Evolutionary conservation across 305 asterid species (phyloP).

Genomic region (Solanum hybrid): DNA sequence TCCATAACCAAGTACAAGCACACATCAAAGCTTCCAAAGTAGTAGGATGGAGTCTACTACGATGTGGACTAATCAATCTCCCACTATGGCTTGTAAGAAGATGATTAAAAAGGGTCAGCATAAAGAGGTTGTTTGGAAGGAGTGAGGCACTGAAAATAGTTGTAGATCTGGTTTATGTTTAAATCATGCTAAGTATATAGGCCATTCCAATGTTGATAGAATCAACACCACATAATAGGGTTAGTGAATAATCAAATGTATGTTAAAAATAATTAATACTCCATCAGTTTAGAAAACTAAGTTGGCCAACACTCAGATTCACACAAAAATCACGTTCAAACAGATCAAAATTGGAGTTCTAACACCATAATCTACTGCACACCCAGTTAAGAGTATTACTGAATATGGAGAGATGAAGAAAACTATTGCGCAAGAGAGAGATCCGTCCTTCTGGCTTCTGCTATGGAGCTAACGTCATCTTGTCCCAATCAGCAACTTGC

Average conservation of each 20-base stretch:
- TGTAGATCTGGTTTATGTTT: not conserved
- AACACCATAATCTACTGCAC: not conserved
- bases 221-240: not conserved
- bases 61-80: not conserved
- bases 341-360: not conserved
- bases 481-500: not conserved
- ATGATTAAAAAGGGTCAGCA: not conserved
- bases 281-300: not conserved
- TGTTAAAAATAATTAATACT: too few species aligned
- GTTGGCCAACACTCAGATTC: not conserved
- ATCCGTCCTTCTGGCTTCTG: not conserved
- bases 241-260: not conserved
- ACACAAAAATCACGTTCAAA: not conserved
- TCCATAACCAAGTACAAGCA: not conserved
- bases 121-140: not conserved
- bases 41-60: not conserved
- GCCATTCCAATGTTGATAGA: not conserved
- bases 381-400: not conserved
- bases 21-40: not conserved
- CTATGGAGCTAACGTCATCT: not conserved
- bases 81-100: not conserved
- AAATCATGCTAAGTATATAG: not conserved
- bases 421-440: not conserved
- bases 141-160: not conserved
- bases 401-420: not conserved